Base-by-base conservation (phyloP, 2,329 filamentous ascomycete species). In the Sporothrix schenckii region DNA sequence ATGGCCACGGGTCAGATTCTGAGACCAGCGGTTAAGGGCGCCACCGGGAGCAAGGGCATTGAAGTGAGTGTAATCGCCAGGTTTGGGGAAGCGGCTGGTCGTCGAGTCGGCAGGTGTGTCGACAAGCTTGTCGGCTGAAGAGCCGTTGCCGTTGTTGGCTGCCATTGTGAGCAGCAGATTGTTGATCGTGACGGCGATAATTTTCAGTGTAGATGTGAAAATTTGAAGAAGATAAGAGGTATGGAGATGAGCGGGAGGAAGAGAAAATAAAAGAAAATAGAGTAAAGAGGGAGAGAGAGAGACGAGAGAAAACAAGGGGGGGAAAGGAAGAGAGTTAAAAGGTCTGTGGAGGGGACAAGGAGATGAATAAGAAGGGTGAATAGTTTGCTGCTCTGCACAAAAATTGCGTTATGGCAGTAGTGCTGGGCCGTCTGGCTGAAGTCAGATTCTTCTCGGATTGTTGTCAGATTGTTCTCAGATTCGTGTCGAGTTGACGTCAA, bases 21-120 rank as follows among this genome's bases (percentile, higher is more conserved):
- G 88, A 4, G 93, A 97, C 87, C 92, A 97, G 72, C 91, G 89
- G 81, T 98, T 98, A 74, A 98, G 83, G 24, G 82, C 76, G 2
- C 83, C 85, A 16, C 85, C 85, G 0, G 85, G 79, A 2, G 86
- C 84, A 7, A 87, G 80, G 68, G 78, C 80, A 56, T 82, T 79
- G 77, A 87, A 88, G 70, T 84, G 83, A 75, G 86, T 81, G 75
- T 87, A 88, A 73, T 87, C 85, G 66, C 83, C 84, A 16, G 82
- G 80, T 75, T 84, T 85, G 73, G 84, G 24, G 50, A 70, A 68
- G 1, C 72, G 72, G 56, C 66, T 54, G 19, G 52, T 44, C 13
- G 44, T 11, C 7, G 24, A 1, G 1, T 60, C 52, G 6, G 21
- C 52, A 11, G 44, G 39, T 11, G 21, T n/a, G 14, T n/a, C 52